Evolutionary conservation across 306 rosid genomes (phyloP).

Genomic region (Geum urbanum): DNA sequence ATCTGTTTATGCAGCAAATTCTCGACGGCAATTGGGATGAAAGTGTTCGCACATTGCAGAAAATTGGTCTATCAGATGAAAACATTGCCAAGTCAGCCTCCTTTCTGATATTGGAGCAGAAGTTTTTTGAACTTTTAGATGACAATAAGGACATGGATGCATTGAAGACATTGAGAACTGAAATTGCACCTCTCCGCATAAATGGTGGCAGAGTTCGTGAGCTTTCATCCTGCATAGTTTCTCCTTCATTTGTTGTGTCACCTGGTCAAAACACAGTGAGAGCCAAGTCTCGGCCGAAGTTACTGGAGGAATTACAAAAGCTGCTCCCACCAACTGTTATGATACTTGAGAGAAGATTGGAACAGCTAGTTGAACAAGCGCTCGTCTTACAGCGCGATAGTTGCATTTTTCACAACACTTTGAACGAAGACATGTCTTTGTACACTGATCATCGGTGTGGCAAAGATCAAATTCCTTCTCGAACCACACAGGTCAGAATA

Average conservation of each 20-base stretch:
- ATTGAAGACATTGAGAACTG: conserved; percentile 74
- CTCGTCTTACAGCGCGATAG: conserved; percentile 85
- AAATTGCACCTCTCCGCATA: conserved; percentile 66
- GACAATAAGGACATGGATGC: conserved; percentile 71
- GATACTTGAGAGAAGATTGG: conserved; percentile 94
- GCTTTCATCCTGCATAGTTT: conserved; percentile 72
- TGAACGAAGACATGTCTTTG: conserved; percentile 83
- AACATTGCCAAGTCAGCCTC: conserved; percentile 57
- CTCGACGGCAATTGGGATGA: conserved; percentile 84
- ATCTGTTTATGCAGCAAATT: conserved; percentile 72
- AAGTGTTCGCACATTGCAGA: conserved; percentile 62
- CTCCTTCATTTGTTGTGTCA: conserved; percentile 44
- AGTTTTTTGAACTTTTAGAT: conserved; percentile 74
- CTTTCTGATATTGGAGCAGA: conserved; percentile 79
- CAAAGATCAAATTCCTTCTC: conserved; percentile 82
- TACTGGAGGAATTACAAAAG: conserved; percentile 82
- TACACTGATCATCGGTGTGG: conserved; percentile 91
- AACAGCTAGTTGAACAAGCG: conserved; percentile 89
- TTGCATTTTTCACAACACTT: conserved; percentile 84
- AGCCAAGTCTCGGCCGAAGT: conserved; percentile 62
- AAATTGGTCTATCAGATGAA: conserved; percentile 64
- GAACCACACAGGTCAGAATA: conserved; percentile 75
- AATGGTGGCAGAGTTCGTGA: conserved; percentile 60
- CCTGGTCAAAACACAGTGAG: conserved; percentile 33
- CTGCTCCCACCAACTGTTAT: conserved; percentile 83